These are phyloP conservation scores for Lycium barbarum DNA, from an alignment of 257 asterid genomes.

Conservation along the genomic window DNA sequence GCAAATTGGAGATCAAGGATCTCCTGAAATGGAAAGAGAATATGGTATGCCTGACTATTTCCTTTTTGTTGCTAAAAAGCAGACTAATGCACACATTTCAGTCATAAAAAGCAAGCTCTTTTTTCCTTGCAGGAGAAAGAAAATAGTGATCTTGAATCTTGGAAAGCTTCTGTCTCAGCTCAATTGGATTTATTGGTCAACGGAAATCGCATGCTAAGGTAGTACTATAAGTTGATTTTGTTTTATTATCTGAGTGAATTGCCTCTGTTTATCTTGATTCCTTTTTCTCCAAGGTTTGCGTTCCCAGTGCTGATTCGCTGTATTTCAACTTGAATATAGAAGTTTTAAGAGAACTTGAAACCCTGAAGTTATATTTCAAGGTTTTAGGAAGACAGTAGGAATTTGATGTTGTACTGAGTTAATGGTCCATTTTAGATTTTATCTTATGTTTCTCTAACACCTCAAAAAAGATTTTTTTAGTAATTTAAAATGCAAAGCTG, in stretches of 20 bases:
- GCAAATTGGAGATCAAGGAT: constrained; percentile 72
- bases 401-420: neutral
- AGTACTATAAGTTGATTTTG: constrained; percentile 9
- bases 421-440: constrained; percentile 22
- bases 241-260: neutral
- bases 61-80: neutral
- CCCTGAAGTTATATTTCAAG: neutral
- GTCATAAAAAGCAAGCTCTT: neutral
- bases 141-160: constrained; percentile 67
- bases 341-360: constrained; percentile 15
- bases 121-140: constrained; percentile 63
- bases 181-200: constrained; percentile 65
- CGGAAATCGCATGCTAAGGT: constrained; percentile 85
- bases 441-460: neutral
- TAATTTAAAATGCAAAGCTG: neutral
- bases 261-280: neutral
- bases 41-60: constrained; percentile 52
- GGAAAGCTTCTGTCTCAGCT: constrained; percentile 61
- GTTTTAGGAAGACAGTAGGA: neutral
- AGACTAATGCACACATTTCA: neutral
- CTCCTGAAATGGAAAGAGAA: constrained; percentile 79
- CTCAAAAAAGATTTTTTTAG: neutral
- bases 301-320: neutral
- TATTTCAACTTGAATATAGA: neutral
- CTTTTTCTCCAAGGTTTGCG: constrained; percentile 18